Evolutionary conservation across 352 stramenopile species (phyloP).

Genomic region (Pythium brassicae): DNA sequence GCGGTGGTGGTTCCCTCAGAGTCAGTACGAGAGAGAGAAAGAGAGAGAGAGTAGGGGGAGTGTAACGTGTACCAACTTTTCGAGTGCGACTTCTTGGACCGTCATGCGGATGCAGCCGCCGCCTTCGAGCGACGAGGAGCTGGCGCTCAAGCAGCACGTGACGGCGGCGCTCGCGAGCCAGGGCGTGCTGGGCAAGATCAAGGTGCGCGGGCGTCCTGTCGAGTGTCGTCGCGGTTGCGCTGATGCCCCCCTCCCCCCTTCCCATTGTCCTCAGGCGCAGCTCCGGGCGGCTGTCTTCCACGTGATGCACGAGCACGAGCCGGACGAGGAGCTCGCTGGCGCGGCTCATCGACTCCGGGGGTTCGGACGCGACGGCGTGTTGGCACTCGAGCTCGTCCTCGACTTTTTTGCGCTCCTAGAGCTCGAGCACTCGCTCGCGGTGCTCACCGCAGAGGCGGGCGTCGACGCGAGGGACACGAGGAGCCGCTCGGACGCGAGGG

Average conservation of each 20-base stretch:
- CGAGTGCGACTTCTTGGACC: too few relatives aligned
- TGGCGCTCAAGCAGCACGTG: constrained; percentile 63
- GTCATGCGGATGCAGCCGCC: constrained; percentile 22
- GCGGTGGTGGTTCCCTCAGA: too few relatives aligned
- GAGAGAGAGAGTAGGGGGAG: too few relatives aligned
- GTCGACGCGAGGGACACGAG: constrained; percentile 2
- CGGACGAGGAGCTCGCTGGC: constrained; percentile 6
- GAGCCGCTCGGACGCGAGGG: neutral
- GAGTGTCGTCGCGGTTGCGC: too few relatives aligned
- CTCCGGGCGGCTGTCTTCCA: constrained; percentile 72
- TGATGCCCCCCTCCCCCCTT: too few relatives aligned
- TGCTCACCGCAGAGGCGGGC: constrained; percentile 45
- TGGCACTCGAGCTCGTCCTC: constrained; percentile 45
- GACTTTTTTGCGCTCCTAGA: constrained; percentile 61
- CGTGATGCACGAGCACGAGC: constrained; percentile 53
- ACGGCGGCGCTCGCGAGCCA: constrained; percentile 46
- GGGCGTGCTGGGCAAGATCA: constrained; percentile 71
- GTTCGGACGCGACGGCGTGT: constrained; percentile 26
- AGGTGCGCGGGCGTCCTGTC: too few relatives aligned
- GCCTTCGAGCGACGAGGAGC: constrained; percentile 26
- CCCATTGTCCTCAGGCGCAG: constrained; percentile 32
- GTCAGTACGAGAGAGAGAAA: neutral
- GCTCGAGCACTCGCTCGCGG: constrained; percentile 46
- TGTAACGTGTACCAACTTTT: too few relatives aligned
- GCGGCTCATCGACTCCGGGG: constrained; percentile 6